These are phyloP conservation scores for Blumeria hordei DNA, from an alignment of 2,329 filamentous ascomycete species.

Conservation along the genomic window DNA sequence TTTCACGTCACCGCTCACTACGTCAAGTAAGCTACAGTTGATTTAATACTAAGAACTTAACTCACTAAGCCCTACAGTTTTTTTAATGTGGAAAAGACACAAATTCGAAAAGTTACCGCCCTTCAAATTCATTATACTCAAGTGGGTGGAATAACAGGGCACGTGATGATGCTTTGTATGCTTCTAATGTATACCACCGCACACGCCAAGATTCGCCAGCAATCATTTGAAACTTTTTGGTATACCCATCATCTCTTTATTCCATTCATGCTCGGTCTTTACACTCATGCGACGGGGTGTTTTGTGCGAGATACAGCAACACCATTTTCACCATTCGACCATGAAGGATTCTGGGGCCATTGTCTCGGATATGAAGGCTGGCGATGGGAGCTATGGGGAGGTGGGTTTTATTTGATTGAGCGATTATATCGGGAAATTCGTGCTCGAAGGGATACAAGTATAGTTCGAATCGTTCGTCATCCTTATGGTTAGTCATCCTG, in stretches of 20 bases:
- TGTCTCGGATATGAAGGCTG: slow-evolving; percentile 91
- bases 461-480: slow-evolving; percentile 83
- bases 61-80: slow-evolving; percentile 31
- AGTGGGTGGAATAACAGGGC: slow-evolving; percentile 77
- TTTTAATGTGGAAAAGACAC: slow-evolving; percentile 73
- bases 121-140: slow-evolving; percentile 80
- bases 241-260: slow-evolving; percentile 98
- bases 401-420: slow-evolving; percentile 66
- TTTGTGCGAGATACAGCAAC: slow-evolving; percentile 68
- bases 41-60: neutral
- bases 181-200: slow-evolving; percentile 92
- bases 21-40: slow-evolving; percentile 45
- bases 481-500: slow-evolving; percentile 49
- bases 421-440: slow-evolving; percentile 80
- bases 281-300: slow-evolving; percentile 87
- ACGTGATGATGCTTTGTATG: slow-evolving; percentile 99
- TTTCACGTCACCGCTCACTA: slow-evolving; percentile 67
- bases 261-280: slow-evolving; percentile 77
- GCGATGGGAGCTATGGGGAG: slow-evolving; percentile 84
- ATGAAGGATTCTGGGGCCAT: slow-evolving; percentile 62
- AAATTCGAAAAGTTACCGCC: slow-evolving; percentile 58
- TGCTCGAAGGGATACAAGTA: slow-evolving; percentile 59
- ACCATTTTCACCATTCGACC: slow-evolving; percentile 64
- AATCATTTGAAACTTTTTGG: slow-evolving; percentile 97
- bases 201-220: slow-evolving; percentile 79